These are phyloP conservation scores for Gaultheria prostrata DNA, from an alignment of 148 eudicot genomes.

Conservation along the genomic window DNA sequence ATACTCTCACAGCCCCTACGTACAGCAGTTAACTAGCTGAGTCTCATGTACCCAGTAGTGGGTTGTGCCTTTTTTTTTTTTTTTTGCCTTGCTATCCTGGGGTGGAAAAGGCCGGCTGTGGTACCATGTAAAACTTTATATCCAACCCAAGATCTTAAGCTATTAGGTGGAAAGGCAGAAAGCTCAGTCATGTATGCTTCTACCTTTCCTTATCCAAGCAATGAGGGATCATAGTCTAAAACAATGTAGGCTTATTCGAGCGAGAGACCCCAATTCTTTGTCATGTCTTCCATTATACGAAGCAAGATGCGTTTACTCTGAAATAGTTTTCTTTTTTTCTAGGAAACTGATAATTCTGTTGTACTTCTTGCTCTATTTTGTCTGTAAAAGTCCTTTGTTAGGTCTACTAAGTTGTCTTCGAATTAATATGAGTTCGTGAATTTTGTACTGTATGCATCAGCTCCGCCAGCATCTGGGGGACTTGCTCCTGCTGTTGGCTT, in stretches of 20 bases:
- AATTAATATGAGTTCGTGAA: background rate
- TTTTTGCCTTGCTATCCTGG: background rate
- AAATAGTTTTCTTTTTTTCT: background rate
- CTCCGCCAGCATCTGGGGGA: slow-evolving; percentile 57
- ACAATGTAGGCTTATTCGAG: background rate
- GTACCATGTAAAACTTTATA: background rate
- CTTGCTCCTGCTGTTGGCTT: slow-evolving; percentile 80
- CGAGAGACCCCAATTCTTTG: background rate
- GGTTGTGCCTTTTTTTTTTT: background rate
- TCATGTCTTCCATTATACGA: background rate
- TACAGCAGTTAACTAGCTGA: background rate
- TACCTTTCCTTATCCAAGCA: background rate
- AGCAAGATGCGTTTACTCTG: background rate
- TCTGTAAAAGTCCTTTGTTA: background rate
- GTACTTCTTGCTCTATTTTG: background rate
- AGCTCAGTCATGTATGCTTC: background rate
- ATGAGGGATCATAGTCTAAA: background rate
- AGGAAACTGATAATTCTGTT: background rate
- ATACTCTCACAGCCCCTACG: background rate
- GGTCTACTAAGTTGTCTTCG: background rate
- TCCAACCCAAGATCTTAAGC: background rate
- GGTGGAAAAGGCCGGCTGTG: background rate
- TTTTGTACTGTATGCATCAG: slow-evolving; percentile 36
- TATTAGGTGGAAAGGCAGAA: background rate
- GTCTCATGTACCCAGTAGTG: background rate